Evolutionary conservation across 2,329 filamentous ascomycete species (phyloP).

Genomic region (Trichophyton equinum): DNA sequence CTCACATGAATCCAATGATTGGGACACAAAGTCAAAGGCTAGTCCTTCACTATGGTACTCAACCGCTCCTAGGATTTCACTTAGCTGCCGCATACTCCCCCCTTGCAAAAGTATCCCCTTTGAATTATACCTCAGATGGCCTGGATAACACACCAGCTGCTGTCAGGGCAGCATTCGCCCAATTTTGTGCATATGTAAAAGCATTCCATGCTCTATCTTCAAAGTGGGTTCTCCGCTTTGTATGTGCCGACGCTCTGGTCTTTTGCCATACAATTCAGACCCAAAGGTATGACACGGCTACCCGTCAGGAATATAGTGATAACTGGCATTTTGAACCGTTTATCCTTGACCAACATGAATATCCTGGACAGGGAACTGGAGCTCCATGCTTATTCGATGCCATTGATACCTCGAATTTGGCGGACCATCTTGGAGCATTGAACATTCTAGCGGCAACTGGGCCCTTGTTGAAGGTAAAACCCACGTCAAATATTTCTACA

Average conservation of each 20-base stretch:
- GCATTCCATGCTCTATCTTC: constrained; percentile 15
- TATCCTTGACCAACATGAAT: constrained; percentile 33
- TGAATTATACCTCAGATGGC: constrained; percentile 15
- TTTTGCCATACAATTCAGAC: constrained; percentile 43
- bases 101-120: constrained; percentile 30
- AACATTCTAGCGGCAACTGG: constrained; percentile 36
- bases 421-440: constrained; percentile 34
- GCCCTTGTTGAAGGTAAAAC: constrained; percentile 36
- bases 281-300: constrained; percentile 17
- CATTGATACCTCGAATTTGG: constrained; percentile 44
- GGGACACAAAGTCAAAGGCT: constrained; percentile 25
- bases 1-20: constrained; percentile 34
- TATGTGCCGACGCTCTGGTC: constrained; percentile 38
- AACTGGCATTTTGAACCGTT: constrained; percentile 31
- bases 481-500: constrained; percentile 39
- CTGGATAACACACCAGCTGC: background rate
- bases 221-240: constrained; percentile 36
- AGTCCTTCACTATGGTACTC: constrained; percentile 36
- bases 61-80: constrained; percentile 47
- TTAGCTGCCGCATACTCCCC: constrained; percentile 38
- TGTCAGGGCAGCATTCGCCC: constrained; percentile 11
- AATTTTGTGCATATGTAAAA: constrained; percentile 18
- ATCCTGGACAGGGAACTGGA: constrained; percentile 18
- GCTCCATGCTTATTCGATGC: constrained; percentile 40
- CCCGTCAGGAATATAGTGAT: constrained; percentile 33